Percentiles rank a stretch among this genome's conserved stretches.
These are phyloP conservation scores for Ceratobasidium sp. DNA, from an alignment of 1,284 basidiomycete species.

Conservation along the genomic window DNA sequence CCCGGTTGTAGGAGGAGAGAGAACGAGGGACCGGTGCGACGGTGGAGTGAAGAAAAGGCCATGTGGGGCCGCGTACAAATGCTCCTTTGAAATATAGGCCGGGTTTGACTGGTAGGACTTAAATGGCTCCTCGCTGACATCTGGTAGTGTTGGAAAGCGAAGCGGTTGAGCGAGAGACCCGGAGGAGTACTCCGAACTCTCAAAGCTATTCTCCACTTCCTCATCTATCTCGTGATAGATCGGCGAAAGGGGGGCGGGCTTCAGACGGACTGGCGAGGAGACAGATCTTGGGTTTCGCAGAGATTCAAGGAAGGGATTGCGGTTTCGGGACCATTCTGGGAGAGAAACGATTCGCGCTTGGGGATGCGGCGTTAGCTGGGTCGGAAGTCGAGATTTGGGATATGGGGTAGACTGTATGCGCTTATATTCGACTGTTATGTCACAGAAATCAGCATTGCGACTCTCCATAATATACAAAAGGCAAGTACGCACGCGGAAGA, in stretches of 20 bases:
- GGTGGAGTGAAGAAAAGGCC: slow-evolving; percentile 29
- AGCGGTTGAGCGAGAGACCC: not conserved
- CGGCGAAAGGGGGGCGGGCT: slow-evolving; percentile 35
- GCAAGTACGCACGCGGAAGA: not conserved
- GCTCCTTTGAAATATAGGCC: not conserved
- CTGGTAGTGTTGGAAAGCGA: slow-evolving; percentile 17
- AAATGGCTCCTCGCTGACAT: not conserved
- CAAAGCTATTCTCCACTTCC: not conserved
- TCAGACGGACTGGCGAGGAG: slow-evolving; percentile 33
- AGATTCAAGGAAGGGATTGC: slow-evolving; percentile 42
- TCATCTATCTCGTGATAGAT: slow-evolving; percentile 13
- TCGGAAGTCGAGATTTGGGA: slow-evolving; percentile 37
- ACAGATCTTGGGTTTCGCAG: slow-evolving; percentile 41
- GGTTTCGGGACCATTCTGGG: slow-evolving; percentile 33
- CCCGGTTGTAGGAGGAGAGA: slow-evolving; percentile 29
- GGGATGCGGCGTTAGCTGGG: slow-evolving; percentile 33
- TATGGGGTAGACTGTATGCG: slow-evolving; percentile 44
- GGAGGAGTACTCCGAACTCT: slow-evolving; percentile 18
- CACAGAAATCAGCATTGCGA: not conserved
- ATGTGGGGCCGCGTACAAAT: slow-evolving; percentile 17
- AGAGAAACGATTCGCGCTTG: slow-evolving; percentile 37
- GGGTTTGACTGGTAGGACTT: not conserved
- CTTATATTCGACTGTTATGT: slow-evolving; percentile 14
- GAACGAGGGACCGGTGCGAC: slow-evolving; percentile 17
- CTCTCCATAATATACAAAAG: not conserved